Conservation (phyloP, 768 basidiomycete genomes). For the Boletus rex-veris region DNA sequence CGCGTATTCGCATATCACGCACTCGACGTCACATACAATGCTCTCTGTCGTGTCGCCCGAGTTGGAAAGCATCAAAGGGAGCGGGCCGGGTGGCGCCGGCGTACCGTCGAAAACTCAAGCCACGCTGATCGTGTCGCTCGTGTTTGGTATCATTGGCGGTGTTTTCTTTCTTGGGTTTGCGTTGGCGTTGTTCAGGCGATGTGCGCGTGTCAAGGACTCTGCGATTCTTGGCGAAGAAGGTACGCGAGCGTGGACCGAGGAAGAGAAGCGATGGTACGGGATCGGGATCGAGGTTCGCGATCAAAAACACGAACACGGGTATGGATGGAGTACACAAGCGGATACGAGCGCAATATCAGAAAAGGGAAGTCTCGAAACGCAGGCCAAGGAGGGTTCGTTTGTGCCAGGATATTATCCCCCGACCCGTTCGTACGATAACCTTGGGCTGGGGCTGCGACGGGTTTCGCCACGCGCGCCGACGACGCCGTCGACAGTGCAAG, state of each 20-base stretch:
- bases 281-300: conserved; percentile 34
- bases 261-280: conserved; percentile 70
- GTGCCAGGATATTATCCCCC: conserved; percentile 17
- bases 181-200: conserved; percentile 55
- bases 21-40: conserved; percentile 66
- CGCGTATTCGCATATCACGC: conserved; percentile 62
- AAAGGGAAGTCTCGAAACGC: conserved; percentile 32
- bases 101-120: conserved; percentile 45
- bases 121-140: conserved; percentile 55
- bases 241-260: conserved; percentile 53
- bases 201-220: conserved; percentile 55
- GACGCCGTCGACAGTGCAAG: conserved; percentile 32
- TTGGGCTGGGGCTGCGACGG: conserved; percentile 49
- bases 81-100: conserved; percentile 35
- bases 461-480: conserved; percentile 46
- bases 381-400: conserved; percentile 14
- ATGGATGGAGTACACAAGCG: conserved; percentile 31
- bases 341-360: conserved; percentile 28
- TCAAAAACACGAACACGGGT: conserved; percentile 20
- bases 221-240: conserved; percentile 61
- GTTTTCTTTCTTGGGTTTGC: conserved; percentile 50
- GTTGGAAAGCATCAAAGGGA: conserved; percentile 36
- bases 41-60: conserved; percentile 48
- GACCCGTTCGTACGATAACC: conserved; percentile 18
- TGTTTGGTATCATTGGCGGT: conserved; percentile 61